Evolutionary conservation across 768 basidiomycete genomes (phyloP).

Genomic region (Russula vinacea): DNA sequence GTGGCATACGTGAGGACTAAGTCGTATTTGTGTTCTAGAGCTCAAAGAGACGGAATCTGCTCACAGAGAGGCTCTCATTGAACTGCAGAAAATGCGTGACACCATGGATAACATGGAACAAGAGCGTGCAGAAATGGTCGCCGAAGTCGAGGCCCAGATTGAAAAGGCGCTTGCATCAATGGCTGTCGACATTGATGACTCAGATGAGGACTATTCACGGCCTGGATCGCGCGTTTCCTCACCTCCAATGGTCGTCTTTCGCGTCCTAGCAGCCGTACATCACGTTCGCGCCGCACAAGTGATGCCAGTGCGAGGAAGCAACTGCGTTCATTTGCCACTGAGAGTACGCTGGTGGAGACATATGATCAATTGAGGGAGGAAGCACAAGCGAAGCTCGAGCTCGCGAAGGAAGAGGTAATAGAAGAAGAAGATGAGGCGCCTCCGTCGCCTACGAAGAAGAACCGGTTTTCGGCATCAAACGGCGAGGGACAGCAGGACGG

Average conservation of each 20-base stretch:
- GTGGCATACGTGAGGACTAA: conserved; percentile 4
- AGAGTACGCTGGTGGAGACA: conserved; percentile 74
- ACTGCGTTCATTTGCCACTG: conserved; percentile 71
- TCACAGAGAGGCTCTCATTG: conserved; percentile 74
- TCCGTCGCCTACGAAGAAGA: conserved; percentile 50
- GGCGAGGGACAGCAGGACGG: conserved; percentile 66
- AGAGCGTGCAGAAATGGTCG: conserved; percentile 85
- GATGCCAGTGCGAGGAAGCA: conserved; percentile 53
- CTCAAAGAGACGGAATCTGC: conserved; percentile 78
- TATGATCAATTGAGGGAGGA: conserved; percentile 42
- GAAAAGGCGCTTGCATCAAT: conserved; percentile 82
- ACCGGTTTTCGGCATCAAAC: conserved; percentile 74
- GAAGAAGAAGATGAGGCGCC: conserved; percentile 42
- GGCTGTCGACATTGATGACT: conserved; percentile 76
- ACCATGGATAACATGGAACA: conserved; percentile 86
- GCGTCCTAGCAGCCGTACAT: conserved; percentile 53
- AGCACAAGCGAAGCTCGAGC: conserved; percentile 51
- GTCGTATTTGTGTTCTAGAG: conserved; percentile 45
- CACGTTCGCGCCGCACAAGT: conserved; percentile 54
- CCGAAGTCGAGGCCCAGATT: conserved; percentile 91
- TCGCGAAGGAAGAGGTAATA: conserved; percentile 52
- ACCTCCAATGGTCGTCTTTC: conserved; percentile 21
- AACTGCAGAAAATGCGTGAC: conserved; percentile 78
- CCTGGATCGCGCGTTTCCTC: conserved; percentile 36
- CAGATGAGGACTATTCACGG: conserved; percentile 69